Base-by-base conservation (phyloP, 2,329 filamentous ascomycete species). In the Lasiodiplodia sp. region DNA sequence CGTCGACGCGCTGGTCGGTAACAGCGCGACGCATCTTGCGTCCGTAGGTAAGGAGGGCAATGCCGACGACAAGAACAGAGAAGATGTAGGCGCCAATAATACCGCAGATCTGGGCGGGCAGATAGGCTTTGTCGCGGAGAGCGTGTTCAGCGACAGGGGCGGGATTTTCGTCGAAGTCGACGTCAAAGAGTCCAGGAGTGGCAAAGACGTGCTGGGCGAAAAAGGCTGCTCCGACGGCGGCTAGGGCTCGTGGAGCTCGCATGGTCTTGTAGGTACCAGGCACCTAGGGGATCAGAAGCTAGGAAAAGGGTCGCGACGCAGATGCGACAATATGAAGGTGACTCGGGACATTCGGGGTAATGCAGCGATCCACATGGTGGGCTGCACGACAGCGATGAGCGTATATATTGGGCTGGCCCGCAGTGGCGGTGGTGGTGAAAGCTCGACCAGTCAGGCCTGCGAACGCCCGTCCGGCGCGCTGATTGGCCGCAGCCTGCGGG, bases 1-100 rank as follows among this genome's bases (percentile, higher is more conserved):
- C 86, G 74, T 90, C 86, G 73, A 88, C 84, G 23, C 66, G 34
- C 44, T 49, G 34, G 65, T 87, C 85, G 70, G 86, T 76, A 1
- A 83, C 79, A 69, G 79, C 82, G 69, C 78, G 77, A 69, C 83
- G 78, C 74, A 82, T 78, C 67, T 74, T 79, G 73, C 80, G 76
- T 51, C 83, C 83, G 25, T 84, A 70, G 1, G 83, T 84, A 70
- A 85, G 79, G n/a, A 86, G 77, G 67, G 83, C 82, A 40, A 88
- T 83, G 73, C 92, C 90, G 74, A 96, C 88, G 74, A 96, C 80
- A 75, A 93, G 85, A 76, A 96, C 86, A 44, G 89, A 92, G 70
- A 93, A 79, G 69, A 94, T 86, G 87, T 97, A 97, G 69, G 92
- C 90, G 70, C 90, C 93, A 69, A 95, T 86, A 70, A 98, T 92